A percentile compares a stretch with the other conserved stretches of the same genome.
phyloP scores from a whole-genome alignment of 345 rosid genomes.

The Populus nigra region DNA sequence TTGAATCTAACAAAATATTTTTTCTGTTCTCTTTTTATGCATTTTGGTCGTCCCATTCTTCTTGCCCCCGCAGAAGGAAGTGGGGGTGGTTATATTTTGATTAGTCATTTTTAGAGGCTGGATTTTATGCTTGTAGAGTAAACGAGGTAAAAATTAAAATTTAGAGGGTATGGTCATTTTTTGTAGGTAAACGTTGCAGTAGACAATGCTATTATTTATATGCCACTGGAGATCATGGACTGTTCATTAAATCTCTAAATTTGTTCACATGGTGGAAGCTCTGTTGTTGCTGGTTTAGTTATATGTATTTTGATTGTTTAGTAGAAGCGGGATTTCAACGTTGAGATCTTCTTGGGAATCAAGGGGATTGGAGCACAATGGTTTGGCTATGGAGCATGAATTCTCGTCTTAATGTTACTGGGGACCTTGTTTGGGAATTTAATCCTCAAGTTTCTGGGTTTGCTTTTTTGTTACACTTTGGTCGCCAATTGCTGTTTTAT shows the following conservation, averaged over 20 bases:
- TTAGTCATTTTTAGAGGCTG: neutral
- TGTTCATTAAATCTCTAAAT: neutral
- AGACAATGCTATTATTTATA: neutral
- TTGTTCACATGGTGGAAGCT: neutral
- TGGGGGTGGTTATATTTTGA: neutral
- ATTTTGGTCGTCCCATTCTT: conserved; percentile 28
- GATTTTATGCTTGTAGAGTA: neutral
- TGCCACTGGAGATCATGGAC: neutral
- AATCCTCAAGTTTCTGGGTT: neutral
- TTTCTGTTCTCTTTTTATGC: neutral
- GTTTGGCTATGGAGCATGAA: neutral
- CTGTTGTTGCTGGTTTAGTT: neutral
- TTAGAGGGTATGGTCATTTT: neutral
- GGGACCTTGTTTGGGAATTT: neutral
- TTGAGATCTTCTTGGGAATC: neutral
- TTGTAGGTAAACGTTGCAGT: neutral
- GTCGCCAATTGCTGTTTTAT: neutral
- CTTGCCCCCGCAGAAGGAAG: conserved; percentile 15
- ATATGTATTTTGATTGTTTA: neutral
- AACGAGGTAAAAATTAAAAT: neutral
- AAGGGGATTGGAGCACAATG: neutral
- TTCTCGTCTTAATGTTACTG: neutral
- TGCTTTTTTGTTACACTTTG: neutral
- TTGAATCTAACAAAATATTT: conserved; percentile 29
- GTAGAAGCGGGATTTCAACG: neutral